These are phyloP conservation scores for Aureobasidium sp. DNA, from an alignment of 2,329 filamentous ascomycete species.

Conservation along the genomic window DNA sequence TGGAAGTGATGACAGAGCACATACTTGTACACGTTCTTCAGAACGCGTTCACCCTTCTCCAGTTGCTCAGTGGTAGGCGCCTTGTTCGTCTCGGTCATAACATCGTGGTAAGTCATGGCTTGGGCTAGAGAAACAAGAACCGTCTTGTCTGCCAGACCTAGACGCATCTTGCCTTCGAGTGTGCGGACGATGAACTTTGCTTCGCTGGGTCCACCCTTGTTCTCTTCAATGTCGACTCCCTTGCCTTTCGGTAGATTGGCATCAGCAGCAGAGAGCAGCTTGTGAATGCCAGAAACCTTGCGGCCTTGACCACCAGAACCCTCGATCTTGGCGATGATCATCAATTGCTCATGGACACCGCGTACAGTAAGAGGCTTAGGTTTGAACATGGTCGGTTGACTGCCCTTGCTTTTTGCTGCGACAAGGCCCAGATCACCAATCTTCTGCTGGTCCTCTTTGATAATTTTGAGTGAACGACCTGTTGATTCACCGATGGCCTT, in stretches of 20 bases:
- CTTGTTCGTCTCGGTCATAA: constrained; percentile 59
- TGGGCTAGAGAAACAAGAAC: constrained; percentile 86
- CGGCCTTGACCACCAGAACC: constrained; percentile 82
- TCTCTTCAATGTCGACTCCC: constrained; percentile 72
- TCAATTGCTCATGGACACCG: constrained; percentile 79
- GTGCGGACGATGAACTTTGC: constrained; percentile 92
- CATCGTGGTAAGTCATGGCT: constrained; percentile 78
- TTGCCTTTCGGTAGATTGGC: constrained; percentile 61
- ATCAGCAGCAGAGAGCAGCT: constrained; percentile 86
- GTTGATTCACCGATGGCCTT: constrained; percentile 95
- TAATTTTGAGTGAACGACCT: constrained; percentile 76
- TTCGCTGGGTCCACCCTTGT: constrained; percentile 91
- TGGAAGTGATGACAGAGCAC: neutral
- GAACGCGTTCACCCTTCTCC: constrained; percentile 71
- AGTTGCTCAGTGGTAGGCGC: constrained; percentile 68
- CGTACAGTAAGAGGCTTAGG: constrained; percentile 82
- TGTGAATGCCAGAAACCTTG: constrained; percentile 94
- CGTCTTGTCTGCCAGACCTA: constrained; percentile 87
- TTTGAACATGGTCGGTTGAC: constrained; percentile 97
- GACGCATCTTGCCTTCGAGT: constrained; percentile 84
- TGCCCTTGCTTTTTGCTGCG: constrained; percentile 89
- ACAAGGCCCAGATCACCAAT: constrained; percentile 94
- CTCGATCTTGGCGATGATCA: constrained; percentile 78
- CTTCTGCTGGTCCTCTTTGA: constrained; percentile 93
- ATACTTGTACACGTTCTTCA: constrained; percentile 79